phyloP scores from a whole-genome alignment of 2,329 filamentous ascomycete genomes.

The Ascochyta lentis region DNA sequence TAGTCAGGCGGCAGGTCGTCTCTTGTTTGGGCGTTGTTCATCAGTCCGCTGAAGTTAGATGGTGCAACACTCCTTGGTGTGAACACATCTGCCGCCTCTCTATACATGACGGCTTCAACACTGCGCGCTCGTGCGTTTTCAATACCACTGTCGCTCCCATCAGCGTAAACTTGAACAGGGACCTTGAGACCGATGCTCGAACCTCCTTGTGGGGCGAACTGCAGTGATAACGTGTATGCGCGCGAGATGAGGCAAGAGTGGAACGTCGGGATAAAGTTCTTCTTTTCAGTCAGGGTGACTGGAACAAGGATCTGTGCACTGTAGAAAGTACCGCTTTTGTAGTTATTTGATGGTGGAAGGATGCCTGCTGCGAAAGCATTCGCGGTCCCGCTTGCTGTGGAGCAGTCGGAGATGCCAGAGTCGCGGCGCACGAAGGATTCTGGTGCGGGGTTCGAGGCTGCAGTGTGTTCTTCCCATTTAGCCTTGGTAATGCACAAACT shows the following conservation, averaged over 20 bases:
- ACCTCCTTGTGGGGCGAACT: slow-evolving; percentile 57
- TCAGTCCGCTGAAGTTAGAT: slow-evolving; percentile 24
- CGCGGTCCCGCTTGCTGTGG: slow-evolving; percentile 26
- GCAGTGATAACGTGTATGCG: slow-evolving; percentile 66
- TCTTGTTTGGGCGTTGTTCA: not conserved
- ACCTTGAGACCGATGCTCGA: slow-evolving; percentile 50
- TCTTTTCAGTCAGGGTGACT: slow-evolving; percentile 65
- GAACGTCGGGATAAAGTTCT: slow-evolving; percentile 72
- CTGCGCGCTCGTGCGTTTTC: slow-evolving; percentile 42
- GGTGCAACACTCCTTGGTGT: slow-evolving; percentile 45
- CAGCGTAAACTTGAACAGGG: slow-evolving; percentile 54
- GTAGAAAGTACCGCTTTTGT: slow-evolving; percentile 60
- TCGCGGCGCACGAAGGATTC: slow-evolving; percentile 46
- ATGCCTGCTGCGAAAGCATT: slow-evolving; percentile 36
- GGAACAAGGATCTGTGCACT: slow-evolving; percentile 69
- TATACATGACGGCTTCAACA: slow-evolving; percentile 34
- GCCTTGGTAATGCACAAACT: slow-evolving; percentile 64
- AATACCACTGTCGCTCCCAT: slow-evolving; percentile 44
- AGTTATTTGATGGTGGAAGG: slow-evolving; percentile 48
- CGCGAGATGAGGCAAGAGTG: slow-evolving; percentile 72
- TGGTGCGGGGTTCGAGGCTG: slow-evolving; percentile 40
- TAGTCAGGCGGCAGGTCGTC: slow-evolving; percentile 43
- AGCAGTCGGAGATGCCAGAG: slow-evolving; percentile 50
- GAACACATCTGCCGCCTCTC: slow-evolving; percentile 44
- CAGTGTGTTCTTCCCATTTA: slow-evolving; percentile 60